Evolutionary conservation across 352 stramenopile genomes (phyloP), one percentile per base, ranked within the genome.

Genomic region (Aphanomyces stellatus): DNA sequence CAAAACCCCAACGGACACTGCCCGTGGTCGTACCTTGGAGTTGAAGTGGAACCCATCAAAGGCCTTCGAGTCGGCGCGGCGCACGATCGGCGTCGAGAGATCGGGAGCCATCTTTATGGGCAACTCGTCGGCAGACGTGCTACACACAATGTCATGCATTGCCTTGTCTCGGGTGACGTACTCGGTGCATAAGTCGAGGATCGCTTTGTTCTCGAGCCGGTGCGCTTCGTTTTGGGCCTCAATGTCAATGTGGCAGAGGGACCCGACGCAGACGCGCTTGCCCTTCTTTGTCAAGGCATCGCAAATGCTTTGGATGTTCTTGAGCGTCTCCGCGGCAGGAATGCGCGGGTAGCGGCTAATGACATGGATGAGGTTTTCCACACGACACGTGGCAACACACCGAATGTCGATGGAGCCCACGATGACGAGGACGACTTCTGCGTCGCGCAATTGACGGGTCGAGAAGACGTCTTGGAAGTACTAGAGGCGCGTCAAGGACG

Each of bases 11-110:
- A n/a, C n/a, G n/a, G 46, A 17, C 46, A 30, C 5, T 25, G 34
- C 19, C 28, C 13, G 46, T 27, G 15, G 11, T 73, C 76, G 53
- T 83, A 91, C 83, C 53, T 75, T 86, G 27, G 82, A 90, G 71
- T 91, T 92, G 73, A 91, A 88, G 65, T 90, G 83, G 72, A 82
- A 91, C 34, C 79, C 75, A 69, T 94, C 85, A 71, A 79, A 91
- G 31, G 72, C 72, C 33, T 88, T 75, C 4, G 77, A 72, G 22
- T 69, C 82, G 6, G 85, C 70, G 17, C 83, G 82, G 42, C 76
- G 79, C 71, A 92, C 90, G 13, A 80, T 74, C 51, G 86, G 90
- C 59, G 72, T 85, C 55, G 90, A 83, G 51, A 94, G 76, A n/a
- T 79, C 81, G 2, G 85, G 83, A 1, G 80, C 82, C n/a, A 91